Percentiles rank a stretch among this genome's conserved stretches.
Evolutionary conservation across 306 rosid species (phyloP).

Genomic region (Malus asiatica): DNA sequence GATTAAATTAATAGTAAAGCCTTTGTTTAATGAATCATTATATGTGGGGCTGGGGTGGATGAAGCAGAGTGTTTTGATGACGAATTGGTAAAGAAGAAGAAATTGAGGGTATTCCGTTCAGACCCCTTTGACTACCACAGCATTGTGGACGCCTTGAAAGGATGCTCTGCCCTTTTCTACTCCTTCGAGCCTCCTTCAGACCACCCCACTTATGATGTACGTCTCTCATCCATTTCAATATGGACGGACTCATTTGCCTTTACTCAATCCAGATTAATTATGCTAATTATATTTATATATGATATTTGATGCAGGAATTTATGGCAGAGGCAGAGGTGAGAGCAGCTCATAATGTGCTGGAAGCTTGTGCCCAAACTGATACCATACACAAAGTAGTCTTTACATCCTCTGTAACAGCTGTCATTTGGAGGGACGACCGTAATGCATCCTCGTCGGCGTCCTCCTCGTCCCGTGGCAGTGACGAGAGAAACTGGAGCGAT

Average conservation of each 20-base stretch:
- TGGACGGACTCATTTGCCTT: background rate
- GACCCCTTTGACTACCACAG: conserved; percentile 30
- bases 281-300: background rate
- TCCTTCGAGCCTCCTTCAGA: conserved; percentile 29
- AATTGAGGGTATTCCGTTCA: conserved; percentile 15
- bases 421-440: conserved; percentile 23
- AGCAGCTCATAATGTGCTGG: conserved; percentile 41
- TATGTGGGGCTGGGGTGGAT: conserved; percentile 3
- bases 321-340: conserved; percentile 32
- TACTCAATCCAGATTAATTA: background rate
- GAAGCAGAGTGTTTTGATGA: background rate
- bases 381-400: conserved; percentile 26
- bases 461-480: background rate
- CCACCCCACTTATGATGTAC: conserved; percentile 33
- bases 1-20: no score
- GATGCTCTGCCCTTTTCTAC: conserved; percentile 28
- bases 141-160: conserved; percentile 20
- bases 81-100: background rate
- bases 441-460: background rate
- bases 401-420: conserved; percentile 30
- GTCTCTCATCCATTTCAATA: background rate
- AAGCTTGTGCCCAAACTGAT: conserved; percentile 35
- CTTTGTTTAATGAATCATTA: background rate
- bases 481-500: conserved; percentile 32
- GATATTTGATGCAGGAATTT: conserved; percentile 21